phyloP scores from a whole-genome alignment of 768 basidiomycete species.

The Podaxis sp. region DNA sequence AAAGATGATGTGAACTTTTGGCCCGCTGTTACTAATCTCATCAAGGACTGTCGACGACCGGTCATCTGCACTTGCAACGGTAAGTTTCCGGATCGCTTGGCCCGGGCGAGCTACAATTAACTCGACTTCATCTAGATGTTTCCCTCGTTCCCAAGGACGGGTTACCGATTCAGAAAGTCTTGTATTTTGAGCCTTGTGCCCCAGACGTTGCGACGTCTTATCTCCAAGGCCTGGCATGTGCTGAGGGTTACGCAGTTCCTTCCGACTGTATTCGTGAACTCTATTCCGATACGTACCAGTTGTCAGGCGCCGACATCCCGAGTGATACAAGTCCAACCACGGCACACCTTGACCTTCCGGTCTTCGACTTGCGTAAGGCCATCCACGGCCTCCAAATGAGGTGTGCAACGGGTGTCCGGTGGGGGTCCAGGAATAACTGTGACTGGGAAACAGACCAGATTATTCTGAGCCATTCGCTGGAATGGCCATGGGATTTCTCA shows the following conservation, averaged over 20 bases:
- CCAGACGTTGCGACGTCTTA: slow-evolving; percentile 59
- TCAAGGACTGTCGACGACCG: slow-evolving; percentile 81
- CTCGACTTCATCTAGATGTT: slow-evolving; percentile 49
- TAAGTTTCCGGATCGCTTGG: slow-evolving; percentile 35
- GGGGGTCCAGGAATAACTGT: not conserved
- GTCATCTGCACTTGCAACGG: slow-evolving; percentile 96
- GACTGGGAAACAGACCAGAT: slow-evolving; percentile 1
- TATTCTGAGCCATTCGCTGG: slow-evolving; percentile 1
- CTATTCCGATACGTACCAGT: slow-evolving; percentile 28
- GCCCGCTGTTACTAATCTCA: slow-evolving; percentile 77
- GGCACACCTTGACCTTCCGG: slow-evolving; percentile 11
- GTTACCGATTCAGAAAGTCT: slow-evolving; percentile 74
- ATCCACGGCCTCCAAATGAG: slow-evolving; percentile 18
- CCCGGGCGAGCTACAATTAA: slow-evolving; percentile 9
- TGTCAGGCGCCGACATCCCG: slow-evolving; percentile 10
- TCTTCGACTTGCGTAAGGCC: slow-evolving; percentile 17
- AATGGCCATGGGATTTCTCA: slow-evolving; percentile 8
- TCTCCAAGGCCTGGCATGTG: slow-evolving; percentile 60
- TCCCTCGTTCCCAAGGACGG: slow-evolving; percentile 68
- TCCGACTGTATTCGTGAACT: slow-evolving; percentile 42
- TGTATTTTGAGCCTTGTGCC: slow-evolving; percentile 64
- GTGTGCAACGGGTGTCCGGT: slow-evolving; percentile 10
- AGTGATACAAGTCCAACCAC: slow-evolving; percentile 9
- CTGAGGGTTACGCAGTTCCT: slow-evolving; percentile 51
- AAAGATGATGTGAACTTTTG: slow-evolving; percentile 86